Evolutionary conservation across 805 yeast genomes (phyloP), one percentile per base, ranked within the genome.

Genomic region (Komagataella phaffii): DNA sequence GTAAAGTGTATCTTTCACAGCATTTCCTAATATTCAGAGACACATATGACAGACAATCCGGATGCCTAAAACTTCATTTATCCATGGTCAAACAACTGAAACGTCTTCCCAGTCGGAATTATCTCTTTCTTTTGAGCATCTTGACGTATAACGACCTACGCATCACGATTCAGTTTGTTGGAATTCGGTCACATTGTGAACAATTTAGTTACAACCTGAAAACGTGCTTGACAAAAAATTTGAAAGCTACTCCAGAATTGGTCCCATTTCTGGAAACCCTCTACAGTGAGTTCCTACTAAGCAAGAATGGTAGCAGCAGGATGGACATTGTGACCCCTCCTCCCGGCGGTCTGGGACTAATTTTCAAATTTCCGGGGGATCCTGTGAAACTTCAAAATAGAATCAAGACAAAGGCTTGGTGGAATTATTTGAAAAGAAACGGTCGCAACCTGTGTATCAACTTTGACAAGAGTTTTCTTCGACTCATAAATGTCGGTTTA

Each of bases 361-460:
- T 68, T 10, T 91, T 81, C 67, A 84, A 86, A 56, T 93, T 83
- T 63, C 99, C 99, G 0, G 99, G 99, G 0, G 88, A 88, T 62
- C 77, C 95, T 3, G 77, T 76, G 54, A 81, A 81, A 54, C 69
- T 80, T 50, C 79, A 88, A 51, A 97, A 91, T 61, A 84, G 87
- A 58, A 73, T 89, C 4, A 91, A 90, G 57, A 79, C 91, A 77
- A 83, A 91, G 58, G 71, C 89, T 51, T 93, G 99, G 99, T 88
- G 87, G 61, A 97, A 91, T 60, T 85, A 86, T 59, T 85, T 90
- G 64, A 74, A 83, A 53, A 77, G 79, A 17, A 83, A 89, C 59
- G 99, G 99, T 24, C 74, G 96, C 49, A 89, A 90, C 60, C 68
- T 93, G 50, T 81, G 95, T 0, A 59, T 91, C 17, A 74, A 87